Evolutionary conservation across 352 stramenopile species (phyloP).

Genomic region (Pythium coloratum): DNA sequence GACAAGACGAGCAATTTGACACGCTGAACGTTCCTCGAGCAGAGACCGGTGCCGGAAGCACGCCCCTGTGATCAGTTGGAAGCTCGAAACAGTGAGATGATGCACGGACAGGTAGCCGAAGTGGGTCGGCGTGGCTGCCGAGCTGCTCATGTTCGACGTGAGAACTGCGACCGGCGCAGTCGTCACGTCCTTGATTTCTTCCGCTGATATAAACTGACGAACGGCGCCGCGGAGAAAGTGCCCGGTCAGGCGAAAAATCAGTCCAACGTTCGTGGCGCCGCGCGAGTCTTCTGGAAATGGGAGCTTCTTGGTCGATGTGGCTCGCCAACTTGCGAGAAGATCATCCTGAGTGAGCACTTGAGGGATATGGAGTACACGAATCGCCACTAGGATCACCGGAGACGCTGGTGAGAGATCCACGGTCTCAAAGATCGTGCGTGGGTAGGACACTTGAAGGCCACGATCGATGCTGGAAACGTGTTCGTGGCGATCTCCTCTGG

Average conservation of each 20-base stretch:
- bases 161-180: background rate
- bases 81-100: constrained; percentile 38
- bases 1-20: constrained; percentile 35
- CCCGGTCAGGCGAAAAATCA: constrained; percentile 19
- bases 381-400: constrained; percentile 10
- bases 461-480: background rate
- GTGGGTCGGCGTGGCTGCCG: constrained; percentile 6
- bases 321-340: constrained; percentile 15
- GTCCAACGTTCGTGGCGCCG: constrained; percentile 13
- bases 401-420: constrained; percentile 7
- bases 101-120: constrained; percentile 46
- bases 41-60: constrained; percentile 42
- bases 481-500: background rate
- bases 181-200: constrained; percentile 9
- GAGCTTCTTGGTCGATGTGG: constrained; percentile 14
- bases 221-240: constrained; percentile 10
- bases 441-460: background rate
- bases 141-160: background rate
- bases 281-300: constrained; percentile 25
- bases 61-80: constrained; percentile 37
- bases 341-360: constrained; percentile 1
- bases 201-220: constrained; percentile 13
- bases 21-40: constrained; percentile 31
- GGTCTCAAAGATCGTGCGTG: constrained; percentile 21
- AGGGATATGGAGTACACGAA: constrained; percentile 14